These are phyloP conservation scores for Emericellopsis atlantica DNA, from an alignment of 2,329 filamentous ascomycete genomes.

Conservation along the genomic window DNA sequence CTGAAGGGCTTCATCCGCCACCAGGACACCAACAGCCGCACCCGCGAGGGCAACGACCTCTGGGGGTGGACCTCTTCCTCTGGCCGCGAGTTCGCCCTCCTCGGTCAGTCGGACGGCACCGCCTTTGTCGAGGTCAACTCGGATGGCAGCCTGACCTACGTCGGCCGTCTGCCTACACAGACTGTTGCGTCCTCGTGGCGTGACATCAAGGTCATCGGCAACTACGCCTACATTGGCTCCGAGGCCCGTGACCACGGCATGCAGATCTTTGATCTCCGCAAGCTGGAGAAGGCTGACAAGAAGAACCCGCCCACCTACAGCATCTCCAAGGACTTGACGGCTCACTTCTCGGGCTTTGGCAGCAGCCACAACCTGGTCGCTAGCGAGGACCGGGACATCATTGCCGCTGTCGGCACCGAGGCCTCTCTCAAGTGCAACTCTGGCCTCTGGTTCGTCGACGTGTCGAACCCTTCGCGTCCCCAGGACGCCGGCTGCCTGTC, in stretches of 20 bases:
- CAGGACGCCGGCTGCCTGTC: conserved; percentile 30
- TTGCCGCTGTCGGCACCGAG: conserved; percentile 25
- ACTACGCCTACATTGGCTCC: conserved; percentile 23
- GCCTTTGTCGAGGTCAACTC: conserved; percentile 30
- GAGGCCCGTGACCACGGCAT: conserved; percentile 38
- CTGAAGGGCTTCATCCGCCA: conserved; percentile 23
- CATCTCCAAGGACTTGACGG: conserved; percentile 17
- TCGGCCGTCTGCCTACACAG: conserved; percentile 30
- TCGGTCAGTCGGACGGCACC: conserved; percentile 32
- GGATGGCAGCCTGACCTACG: conserved; percentile 27
- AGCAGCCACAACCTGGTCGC: conserved; percentile 34
- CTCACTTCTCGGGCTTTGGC: conserved; percentile 14
- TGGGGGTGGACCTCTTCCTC: conserved; percentile 12
- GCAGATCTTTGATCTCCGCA: conserved; percentile 52
- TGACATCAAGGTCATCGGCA: conserved; percentile 25
- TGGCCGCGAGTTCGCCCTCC: conserved; percentile 30
- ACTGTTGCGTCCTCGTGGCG: conserved; percentile 20
- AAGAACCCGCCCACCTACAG: conserved; percentile 15
- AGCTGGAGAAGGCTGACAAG: conserved; percentile 27
- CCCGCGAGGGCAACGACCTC: conserved; percentile 20
- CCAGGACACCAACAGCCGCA: conserved; percentile 18
- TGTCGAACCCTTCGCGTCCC: conserved; percentile 36
- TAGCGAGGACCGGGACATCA: conserved; percentile 31
- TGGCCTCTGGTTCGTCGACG: conserved; percentile 40
- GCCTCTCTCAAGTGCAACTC: conserved; percentile 26